Evolutionary conservation across 306 rosid genomes (phyloP), one percentile per base, ranked within the genome.

Genomic region (Castanea crenata): DNA sequence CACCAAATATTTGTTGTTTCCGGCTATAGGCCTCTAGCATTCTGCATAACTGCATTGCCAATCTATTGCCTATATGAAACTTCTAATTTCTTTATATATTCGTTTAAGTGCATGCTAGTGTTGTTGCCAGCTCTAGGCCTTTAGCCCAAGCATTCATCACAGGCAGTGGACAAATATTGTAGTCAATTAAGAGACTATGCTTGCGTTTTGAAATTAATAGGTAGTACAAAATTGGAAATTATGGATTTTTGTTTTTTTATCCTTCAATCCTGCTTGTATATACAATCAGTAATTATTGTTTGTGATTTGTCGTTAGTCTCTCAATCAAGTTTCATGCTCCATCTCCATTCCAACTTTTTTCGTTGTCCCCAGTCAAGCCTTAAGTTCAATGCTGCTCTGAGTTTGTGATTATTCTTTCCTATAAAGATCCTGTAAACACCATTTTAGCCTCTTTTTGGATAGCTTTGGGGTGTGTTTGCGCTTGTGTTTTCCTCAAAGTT

Each of bases 41-140:
- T 21, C 32, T 31, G 21, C 34, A 34, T 65, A 41, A 3, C 71
- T 19, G 1, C 49, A 8, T 65, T 32, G n/a, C 71, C 25, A 65
- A 32, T 18, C 6, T 18, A 32, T 32, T 65, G 49, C 46, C 49
- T 65, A 18, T 31, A 7, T 31, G 21, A 65, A 65, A 34, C 8
- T 65, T 65, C 4, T 16, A 18, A 15, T 62, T 62, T 74, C 68
- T 35, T 73, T 27, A 49, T 62, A 15, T 67, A 44, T 7, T 29
- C 85, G 81, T 78, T 65, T 52, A 52, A 67, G 76, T 85, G 80
- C 61, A 77, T 71, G 61, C 56, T 41, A 41, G 46, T 8, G 11
- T 8, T 41, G 46, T 41, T 41, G 46, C 46, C 46, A 38, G 46
- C 46, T 38, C 11, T 41, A 41, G 46, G 11, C 11, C 46, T 41